phyloP scores from a whole-genome alignment of 306 rosid species.

The Vigna mungo region DNA sequence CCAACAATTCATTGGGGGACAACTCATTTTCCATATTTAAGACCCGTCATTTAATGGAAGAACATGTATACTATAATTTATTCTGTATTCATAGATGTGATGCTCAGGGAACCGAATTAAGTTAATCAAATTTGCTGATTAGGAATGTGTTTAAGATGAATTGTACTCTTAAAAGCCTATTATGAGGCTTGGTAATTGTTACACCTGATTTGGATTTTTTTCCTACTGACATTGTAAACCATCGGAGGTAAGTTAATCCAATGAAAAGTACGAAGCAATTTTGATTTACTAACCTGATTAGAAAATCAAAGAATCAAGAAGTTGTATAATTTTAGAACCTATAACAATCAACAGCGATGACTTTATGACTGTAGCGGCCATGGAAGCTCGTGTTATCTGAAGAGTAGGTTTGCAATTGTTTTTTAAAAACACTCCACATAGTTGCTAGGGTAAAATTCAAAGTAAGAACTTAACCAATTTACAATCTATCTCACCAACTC shows the following conservation, averaged over 20 bases:
- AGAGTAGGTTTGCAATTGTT: constrained; percentile 1
- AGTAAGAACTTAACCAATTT: neutral
- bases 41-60: constrained; percentile 12
- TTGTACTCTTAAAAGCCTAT: neutral
- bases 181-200: neutral
- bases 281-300: no score
- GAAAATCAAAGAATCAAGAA: no score
- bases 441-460: neutral
- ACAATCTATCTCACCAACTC: neutral
- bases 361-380: neutral
- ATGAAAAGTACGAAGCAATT: no score
- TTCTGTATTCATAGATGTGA: neutral
- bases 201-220: no score
- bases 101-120: constrained; percentile 6
- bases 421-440: neutral
- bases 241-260: no score
- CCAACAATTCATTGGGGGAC: constrained; percentile 27
- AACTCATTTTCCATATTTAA: neutral
- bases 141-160: constrained; percentile 31
- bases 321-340: no score
- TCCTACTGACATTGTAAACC: no score
- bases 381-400: neutral
- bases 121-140: constrained; percentile 28
- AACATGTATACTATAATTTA: neutral
- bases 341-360: no score